A percentile compares a stretch with the other conserved stretches of the same genome.
Evolutionary conservation across 2,329 filamentous ascomycete genomes (phyloP).

Genomic region (Anthostomella pinea): DNA sequence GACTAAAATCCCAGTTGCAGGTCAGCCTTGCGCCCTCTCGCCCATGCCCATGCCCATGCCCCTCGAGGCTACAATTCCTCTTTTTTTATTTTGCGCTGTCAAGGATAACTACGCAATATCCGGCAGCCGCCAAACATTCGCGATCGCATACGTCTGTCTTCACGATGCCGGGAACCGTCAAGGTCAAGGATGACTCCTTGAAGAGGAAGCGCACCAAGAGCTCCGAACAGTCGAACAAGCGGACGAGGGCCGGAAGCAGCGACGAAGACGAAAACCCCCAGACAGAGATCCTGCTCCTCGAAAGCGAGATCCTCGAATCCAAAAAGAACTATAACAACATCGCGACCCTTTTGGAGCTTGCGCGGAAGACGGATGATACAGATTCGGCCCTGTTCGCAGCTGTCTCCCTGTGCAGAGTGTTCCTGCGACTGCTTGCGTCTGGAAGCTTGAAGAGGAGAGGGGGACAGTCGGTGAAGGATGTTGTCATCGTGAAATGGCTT

Average conservation of each 20-base stretch:
- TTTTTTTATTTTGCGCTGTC: conserved; percentile 9
- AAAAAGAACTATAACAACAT: conserved; percentile 93
- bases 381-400: conserved; percentile 65
- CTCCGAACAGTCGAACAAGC: conserved; percentile 48
- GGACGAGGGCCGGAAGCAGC: conserved; percentile 46
- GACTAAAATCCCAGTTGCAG: conserved; percentile 9
- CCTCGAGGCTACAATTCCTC: conserved; percentile 25
- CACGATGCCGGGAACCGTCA: conserved; percentile 30
- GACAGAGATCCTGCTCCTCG: conserved; percentile 69
- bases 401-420: conserved; percentile 81
- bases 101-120: too few species aligned
- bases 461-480: conserved; percentile 68
- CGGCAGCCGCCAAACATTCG: too few species aligned
- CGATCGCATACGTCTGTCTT: too few species aligned
- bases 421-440: conserved; percentile 73
- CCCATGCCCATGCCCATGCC: conserved; percentile 2
- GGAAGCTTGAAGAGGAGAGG: conserved; percentile 67
- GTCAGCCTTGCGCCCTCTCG: conserved; percentile 26
- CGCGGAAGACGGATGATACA: conserved; percentile 47
- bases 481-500: conserved; percentile 74
- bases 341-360: conserved; percentile 62
- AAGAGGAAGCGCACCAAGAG: conserved; percentile 53
- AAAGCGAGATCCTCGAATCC: conserved; percentile 79
- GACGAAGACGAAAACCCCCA: conserved; percentile 52
- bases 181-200: conserved; percentile 29